phyloP scores from a whole-genome alignment of 139 green algal species.

The Deuterostichococcus epilithicus region DNA sequence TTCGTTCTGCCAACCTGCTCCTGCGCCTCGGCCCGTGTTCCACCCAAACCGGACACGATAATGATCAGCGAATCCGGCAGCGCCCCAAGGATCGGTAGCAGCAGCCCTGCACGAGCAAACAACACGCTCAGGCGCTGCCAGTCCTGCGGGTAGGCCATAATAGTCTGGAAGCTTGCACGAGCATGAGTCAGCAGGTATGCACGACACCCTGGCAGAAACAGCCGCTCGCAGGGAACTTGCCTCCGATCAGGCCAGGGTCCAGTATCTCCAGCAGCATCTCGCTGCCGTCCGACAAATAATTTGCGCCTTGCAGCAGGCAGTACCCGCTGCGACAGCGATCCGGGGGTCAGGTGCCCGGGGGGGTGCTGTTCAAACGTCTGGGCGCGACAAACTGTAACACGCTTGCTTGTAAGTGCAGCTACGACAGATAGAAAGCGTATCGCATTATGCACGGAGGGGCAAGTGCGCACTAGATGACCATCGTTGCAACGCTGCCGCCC shows the following conservation, averaged over 20 bases:
- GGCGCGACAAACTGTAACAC: too few species aligned
- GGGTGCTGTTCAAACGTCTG: too few species aligned
- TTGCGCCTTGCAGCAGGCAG: slow-evolving; percentile 47
- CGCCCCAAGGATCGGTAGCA: slow-evolving; percentile 56
- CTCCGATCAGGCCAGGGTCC: slow-evolving; percentile 50
- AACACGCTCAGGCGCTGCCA: not conserved
- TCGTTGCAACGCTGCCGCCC: slow-evolving; percentile 33
- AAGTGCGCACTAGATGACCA: slow-evolving; percentile 40
- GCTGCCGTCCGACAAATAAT: slow-evolving; percentile 52
- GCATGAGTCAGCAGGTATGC: not conserved
- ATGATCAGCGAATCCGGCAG: slow-evolving; percentile 59
- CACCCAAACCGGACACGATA: slow-evolving; percentile 37
- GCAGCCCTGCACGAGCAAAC: slow-evolving; percentile 25
- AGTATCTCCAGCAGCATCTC: slow-evolving; percentile 69
- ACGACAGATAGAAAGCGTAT: too few species aligned
- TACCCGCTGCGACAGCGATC: too few species aligned
- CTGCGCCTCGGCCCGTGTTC: slow-evolving; percentile 13
- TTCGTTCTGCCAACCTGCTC: slow-evolving; percentile 27
- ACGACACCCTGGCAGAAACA: too few species aligned
- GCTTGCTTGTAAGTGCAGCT: too few species aligned
- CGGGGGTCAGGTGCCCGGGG: too few species aligned
- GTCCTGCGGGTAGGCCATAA: not conserved
- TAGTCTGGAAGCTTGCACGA: not conserved
- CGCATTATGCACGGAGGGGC: too few species aligned
- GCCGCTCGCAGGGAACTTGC: not conserved